Conservation (phyloP, 345 rosid genomes). For the Gynandropsis gynandra region DNA sequence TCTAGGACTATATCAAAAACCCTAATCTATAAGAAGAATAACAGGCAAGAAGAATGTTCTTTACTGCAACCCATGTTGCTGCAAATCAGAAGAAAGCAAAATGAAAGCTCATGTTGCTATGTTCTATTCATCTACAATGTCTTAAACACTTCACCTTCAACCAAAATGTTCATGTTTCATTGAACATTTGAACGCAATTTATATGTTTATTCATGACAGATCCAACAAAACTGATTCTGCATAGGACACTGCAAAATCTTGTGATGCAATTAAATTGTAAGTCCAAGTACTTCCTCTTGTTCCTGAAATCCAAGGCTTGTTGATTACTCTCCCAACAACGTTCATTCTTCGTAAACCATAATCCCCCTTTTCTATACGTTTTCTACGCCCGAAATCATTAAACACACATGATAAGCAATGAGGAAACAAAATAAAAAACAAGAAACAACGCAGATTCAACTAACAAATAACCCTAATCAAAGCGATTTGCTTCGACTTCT, state of each 20-base stretch:
- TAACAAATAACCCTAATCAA: too few species aligned
- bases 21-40: too few species aligned
- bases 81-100: too few species aligned
- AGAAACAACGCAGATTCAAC: conserved; percentile 9
- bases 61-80: too few species aligned
- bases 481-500: not conserved
- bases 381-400: too few species aligned
- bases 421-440: not conserved
- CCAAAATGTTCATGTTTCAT: too few species aligned
- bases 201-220: not conserved
- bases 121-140: conserved; percentile 12
- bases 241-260: conserved; percentile 21
- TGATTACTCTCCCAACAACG: conserved; percentile 12
- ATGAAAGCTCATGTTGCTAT: not conserved
- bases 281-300: conserved; percentile 14
- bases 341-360: conserved; percentile 1
- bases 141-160: conserved; percentile 19
- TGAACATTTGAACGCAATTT: not conserved
- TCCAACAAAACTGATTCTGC: conserved; percentile 5
- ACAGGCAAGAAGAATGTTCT: too few species aligned
- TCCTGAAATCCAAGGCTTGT: conserved; percentile 13
- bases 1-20: too few species aligned
- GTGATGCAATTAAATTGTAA: conserved; percentile 6
- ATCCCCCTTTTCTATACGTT: too few species aligned
- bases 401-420: not conserved